Percentiles rank a stretch among this genome's conserved stretches.
Evolutionary conservation across 1,284 basidiomycete species (phyloP).

Genomic region (Gomphus bonarii): DNA sequence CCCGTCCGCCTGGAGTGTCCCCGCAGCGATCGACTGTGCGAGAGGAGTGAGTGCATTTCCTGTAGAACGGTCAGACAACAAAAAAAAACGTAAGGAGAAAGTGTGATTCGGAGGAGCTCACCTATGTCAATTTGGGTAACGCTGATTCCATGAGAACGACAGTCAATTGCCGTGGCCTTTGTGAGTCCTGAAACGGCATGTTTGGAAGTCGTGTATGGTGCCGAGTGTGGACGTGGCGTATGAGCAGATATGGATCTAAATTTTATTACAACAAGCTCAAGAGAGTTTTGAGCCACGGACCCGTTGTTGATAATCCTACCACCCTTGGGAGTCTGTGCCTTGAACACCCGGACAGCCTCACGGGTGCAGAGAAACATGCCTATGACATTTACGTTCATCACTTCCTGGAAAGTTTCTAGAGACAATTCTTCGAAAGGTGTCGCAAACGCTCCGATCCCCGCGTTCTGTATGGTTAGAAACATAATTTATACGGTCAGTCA

Average conservation of each 20-base stretch:
- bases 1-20: constrained; percentile 63
- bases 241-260: constrained; percentile 59
- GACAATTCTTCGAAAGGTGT: constrained; percentile 55
- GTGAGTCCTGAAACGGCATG: constrained; percentile 72
- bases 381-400: constrained; percentile 62
- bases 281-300: background rate
- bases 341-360: constrained; percentile 70
- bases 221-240: constrained; percentile 56
- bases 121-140: constrained; percentile 75
- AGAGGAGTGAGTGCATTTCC: constrained; percentile 62
- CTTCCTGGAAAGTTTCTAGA: constrained; percentile 48
- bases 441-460: constrained; percentile 43
- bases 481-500: background rate
- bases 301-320: constrained; percentile 28
- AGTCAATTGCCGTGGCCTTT: constrained; percentile 67
- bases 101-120: background rate
- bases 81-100: background rate
- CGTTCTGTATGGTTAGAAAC: constrained; percentile 36
- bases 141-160: constrained; percentile 60
- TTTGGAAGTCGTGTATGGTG: constrained; percentile 67
- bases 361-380: constrained; percentile 69
- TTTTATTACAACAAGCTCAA: background rate
- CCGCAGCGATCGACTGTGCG: constrained; percentile 28
- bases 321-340: constrained; percentile 58
- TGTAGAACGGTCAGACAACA: constrained; percentile 19